Evolutionary conservation across 345 rosid species (phyloP), one percentile per base, ranked within the genome.

Genomic region (Psidium friedrichsthalianum): DNA sequence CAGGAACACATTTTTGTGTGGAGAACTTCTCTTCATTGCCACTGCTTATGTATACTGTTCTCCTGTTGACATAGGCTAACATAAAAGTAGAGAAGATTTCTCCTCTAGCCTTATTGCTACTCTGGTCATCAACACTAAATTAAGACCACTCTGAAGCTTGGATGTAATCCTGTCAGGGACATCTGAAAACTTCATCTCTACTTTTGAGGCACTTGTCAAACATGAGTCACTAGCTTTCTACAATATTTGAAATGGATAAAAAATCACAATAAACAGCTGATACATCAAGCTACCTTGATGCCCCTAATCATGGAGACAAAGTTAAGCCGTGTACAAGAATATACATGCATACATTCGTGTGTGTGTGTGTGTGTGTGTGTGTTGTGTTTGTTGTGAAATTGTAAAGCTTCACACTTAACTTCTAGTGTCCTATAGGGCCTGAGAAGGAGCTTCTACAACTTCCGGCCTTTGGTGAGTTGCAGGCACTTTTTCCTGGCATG

Each of bases 371-470:
- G 52, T 51, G 52, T 47, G 51, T 47, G 51, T 47, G 51, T 47
- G 51, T 47, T 47, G 51, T 47, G 2, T 47, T 4, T 47, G 51
- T 47, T 47, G 51, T 47, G 51, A 44, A 44, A 44, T 44, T 11
- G 52, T 16, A 16, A 69, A 69, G 78, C 78, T 69, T 36, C 52
- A 8, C 78, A 18, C 47, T 32, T 32, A 69, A 69, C 78, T 36
- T 9, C 78, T 9, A 69, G 13, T 18, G 78, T 69, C 78, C 47
- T 69, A 11, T 18, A 97, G 99, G 99, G 84, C 99, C 98, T 85
- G 98, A 96, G 90, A 96, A 92, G 85, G 99, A 97, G 91, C 98
- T 97, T 88, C 90, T 91, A 49, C 98, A 96, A 84, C 92, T 97
- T 87, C 88, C 94, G 90, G 97, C 90, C 83, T 94, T 97, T 84